Conservation (phyloP, 805 yeast genomes). For the Candida corydali region DNA sequence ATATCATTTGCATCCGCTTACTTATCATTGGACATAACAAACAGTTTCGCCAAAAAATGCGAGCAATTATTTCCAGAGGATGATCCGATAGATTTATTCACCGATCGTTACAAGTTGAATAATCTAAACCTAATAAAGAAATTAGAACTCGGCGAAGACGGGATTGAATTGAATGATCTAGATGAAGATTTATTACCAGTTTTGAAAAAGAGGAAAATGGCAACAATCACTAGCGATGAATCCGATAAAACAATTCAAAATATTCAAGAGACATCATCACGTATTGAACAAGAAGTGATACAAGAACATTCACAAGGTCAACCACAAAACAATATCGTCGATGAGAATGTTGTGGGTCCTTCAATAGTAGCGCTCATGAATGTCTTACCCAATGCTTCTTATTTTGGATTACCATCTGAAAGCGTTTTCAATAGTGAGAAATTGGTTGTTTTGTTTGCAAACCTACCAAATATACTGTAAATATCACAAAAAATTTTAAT, state of each 20-base stretch:
- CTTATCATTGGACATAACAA: constrained; percentile 67
- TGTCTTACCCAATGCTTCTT: constrained; percentile 56
- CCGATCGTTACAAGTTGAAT: constrained; percentile 36
- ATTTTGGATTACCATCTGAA: constrained; percentile 45
- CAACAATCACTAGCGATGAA: constrained; percentile 4
- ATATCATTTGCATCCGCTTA: constrained; percentile 64
- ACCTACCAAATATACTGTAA: constrained; percentile 22
- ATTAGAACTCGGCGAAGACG: constrained; percentile 31
- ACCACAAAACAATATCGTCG: constrained; percentile 8
- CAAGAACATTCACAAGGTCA: constrained; percentile 4
- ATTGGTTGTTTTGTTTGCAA: constrained; percentile 40
- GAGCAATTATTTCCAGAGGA: constrained; percentile 62
- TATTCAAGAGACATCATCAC: constrained; percentile 14
- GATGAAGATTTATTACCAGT: constrained; percentile 12
- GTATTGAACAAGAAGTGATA: constrained; percentile 6
- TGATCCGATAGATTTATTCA: constrained; percentile 34
- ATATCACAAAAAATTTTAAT: not conserved
- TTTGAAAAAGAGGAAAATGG: constrained; percentile 13
- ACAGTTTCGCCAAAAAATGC: constrained; percentile 63
- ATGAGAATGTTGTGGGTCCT: constrained; percentile 29
- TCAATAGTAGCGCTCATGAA: constrained; percentile 44
- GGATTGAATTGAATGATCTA: constrained; percentile 11
- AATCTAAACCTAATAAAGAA: constrained; percentile 32
- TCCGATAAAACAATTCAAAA: constrained; percentile 9
- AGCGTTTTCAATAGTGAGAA: constrained; percentile 53